phyloP scores from a whole-genome alignment of 192 early-diverging fungal genomes.

The Phlyctochytrium bullatum region DNA sequence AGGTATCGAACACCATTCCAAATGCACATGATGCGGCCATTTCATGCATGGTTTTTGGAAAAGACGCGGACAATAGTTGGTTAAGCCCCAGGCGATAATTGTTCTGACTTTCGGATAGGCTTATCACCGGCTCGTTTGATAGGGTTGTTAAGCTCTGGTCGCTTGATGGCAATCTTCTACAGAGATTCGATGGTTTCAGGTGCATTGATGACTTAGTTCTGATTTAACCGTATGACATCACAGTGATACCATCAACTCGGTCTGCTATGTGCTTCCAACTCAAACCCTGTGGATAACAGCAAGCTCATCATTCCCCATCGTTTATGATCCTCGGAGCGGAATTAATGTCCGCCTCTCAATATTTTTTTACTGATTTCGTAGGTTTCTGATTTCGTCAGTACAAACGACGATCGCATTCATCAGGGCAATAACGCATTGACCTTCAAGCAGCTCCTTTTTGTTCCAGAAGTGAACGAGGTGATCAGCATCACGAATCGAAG shows the following conservation, averaged over 20 bases:
- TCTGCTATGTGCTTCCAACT: conserved; percentile 56
- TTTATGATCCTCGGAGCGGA: conserved; percentile 57
- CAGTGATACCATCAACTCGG: conserved; percentile 51
- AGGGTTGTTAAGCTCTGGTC: conserved; percentile 61
- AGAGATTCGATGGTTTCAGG: conserved; percentile 57
- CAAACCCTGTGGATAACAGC: conserved; percentile 62
- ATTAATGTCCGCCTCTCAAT: conserved; percentile 43
- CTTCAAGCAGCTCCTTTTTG: conserved; percentile 49
- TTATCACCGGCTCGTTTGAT: conserved; percentile 63
- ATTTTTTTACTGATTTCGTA: conserved; percentile 14
- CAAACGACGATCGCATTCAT: conserved; percentile 37
- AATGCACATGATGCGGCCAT: conserved; percentile 63
- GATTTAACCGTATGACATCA: neutral
- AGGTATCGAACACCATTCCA: conserved; percentile 34
- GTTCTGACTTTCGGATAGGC: conserved; percentile 25
- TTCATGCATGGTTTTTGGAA: conserved; percentile 63
- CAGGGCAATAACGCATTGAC: conserved; percentile 27
- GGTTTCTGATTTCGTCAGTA: conserved; percentile 59
- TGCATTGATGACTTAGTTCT: conserved; percentile 1
- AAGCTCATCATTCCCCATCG: conserved; percentile 45
- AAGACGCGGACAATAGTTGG: conserved; percentile 63
- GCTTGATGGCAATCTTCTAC: conserved; percentile 58
- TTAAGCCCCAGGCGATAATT: conserved; percentile 13
- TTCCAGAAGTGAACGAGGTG: conserved; percentile 52
- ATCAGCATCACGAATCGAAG: conserved; percentile 45